Base-by-base conservation (phyloP, 2,329 filamentous ascomycete species). In the Raffaelea arxii region DNA sequence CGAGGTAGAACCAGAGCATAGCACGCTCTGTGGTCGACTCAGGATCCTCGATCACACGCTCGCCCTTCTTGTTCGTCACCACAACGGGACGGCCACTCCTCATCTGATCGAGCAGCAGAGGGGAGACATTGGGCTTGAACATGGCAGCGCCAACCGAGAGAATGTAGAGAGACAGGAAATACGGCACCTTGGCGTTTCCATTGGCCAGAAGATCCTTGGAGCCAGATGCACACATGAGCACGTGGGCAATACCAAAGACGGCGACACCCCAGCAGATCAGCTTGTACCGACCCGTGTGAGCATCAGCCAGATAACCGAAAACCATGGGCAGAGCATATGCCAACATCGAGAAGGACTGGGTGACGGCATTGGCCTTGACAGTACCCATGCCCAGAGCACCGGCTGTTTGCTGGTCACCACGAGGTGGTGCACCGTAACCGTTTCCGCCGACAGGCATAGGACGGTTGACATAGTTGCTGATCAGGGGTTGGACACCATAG, bases 81-180 rank as follows among this genome's bases (percentile, higher is more conserved):
- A 86, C 71, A 43, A 70, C 72, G 52, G 79, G 73, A 50, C 70
- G 74, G 4, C 68, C 72, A 48, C 78, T 74, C 27, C 69, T 70
- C 60, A 82, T 82, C 62, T 87, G 82, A 56, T 87, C 83, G 19
- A 82, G 82, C 47, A 87, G 76, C 18, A 86, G 66, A 1, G 82
- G 80, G 0, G 81, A 80, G 38, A 90, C 84, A 58, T 90, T 90
- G 52, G 82, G 77, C 69, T 90, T 91, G 75, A 90, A 88, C 57
- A 86, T 83, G 51, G 85, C 85, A 1, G 84, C 86, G 38, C 85
- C 85, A 25, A 86, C 62, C 53, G 71, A 70, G 35, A 75, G 51
- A 23, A 61, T 64, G 53, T 72, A 74, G 45, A 74, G 64, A 4
- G 81, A 80, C 57, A 87, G 74, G 55, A 86, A 77, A 46, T 70